These are phyloP conservation scores for Gamsiella multidivaricata DNA, from an alignment of 192 early-diverging fungal genomes.

Conservation along the genomic window DNA sequence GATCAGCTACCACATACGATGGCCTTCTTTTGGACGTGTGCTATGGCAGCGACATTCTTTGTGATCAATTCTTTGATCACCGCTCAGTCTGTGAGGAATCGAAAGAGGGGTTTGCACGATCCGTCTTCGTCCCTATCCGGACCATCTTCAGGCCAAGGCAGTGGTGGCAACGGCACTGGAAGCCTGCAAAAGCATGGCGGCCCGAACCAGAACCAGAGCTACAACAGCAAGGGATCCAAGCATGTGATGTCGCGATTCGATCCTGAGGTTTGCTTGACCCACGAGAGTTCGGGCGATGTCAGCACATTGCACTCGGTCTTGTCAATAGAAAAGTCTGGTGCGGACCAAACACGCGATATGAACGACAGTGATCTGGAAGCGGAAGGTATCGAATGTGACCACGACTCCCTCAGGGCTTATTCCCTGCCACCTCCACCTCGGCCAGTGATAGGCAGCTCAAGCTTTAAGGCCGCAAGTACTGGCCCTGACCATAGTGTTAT, in stretches of 20 bases:
- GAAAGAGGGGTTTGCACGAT: conserved; percentile 10
- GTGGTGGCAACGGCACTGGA: background rate
- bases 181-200: conserved; percentile 1
- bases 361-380: background rate
- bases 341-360: background rate
- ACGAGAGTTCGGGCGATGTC: conserved; percentile 6
- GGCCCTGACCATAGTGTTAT: conserved; percentile 6
- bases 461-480: background rate
- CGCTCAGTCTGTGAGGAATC: conserved; percentile 19
- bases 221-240: conserved; percentile 11
- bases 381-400: background rate
- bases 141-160: background rate
- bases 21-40: conserved; percentile 37
- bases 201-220: background rate
- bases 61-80: conserved; percentile 14
- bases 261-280: conserved; percentile 16
- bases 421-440: conserved; percentile 41
- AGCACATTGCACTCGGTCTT: conserved; percentile 14
- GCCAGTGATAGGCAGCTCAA: background rate
- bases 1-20: conserved; percentile 10
- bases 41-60: conserved; percentile 24
- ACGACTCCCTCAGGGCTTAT: background rate
- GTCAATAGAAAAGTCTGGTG: conserved; percentile 7
- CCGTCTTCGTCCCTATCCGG: background rate
- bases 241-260: conserved; percentile 2